Base-by-base conservation (phyloP, 1,139 yeast species). In the Taiozyma sp. region DNA sequence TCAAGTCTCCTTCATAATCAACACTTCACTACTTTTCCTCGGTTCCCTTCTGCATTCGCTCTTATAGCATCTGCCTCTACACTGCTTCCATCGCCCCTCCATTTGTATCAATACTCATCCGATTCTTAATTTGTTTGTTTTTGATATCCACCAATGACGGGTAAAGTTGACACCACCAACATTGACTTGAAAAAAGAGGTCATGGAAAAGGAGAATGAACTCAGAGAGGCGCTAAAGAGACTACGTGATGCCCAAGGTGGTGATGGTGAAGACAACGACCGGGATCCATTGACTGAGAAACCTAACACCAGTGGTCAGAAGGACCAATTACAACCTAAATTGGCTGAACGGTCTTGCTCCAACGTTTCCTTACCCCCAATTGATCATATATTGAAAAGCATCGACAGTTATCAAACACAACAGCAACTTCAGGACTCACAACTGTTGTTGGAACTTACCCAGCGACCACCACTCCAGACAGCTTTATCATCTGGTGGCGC, bases 381-480 rank as follows among this genome's bases (percentile, higher is more conserved):
- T 30, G 57, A 53, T 19, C 59, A 56, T 40, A 60, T 62, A 0
- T 46, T 62, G 8, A 54, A 57, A 41, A 57, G 48, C 19, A 62
- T 62, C 34, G 65, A 62, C 46, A 51, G 52, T n/a, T 62, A 60
- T 47, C 65, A 62, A 45, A 61, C 51, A 34, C 59, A 60, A 44
- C 64, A 61, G 43, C 58, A 62, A 44, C 52, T 62, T 9, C 57
- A 57, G 8, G 65, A 62, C 49, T 62, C 65, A 1, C 60, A 61
- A 32, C 57, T 62, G 1, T 44, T 62, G 9, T 48, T 62, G 28
- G 59, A 61, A 46, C 55, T 62, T 44, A 55, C 58, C 9, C 55
- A 51, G 36, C 54, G 51, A 47, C 55, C 32, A 29, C 6, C 24
- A 27, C 44, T 24, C 6, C 27, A 16, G 8, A 28, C 4, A 7